Evolutionary conservation across 176 grass and related monocot genomes (phyloP), one percentile per base, ranked within the genome.

Genomic region (Triticum urartu): DNA sequence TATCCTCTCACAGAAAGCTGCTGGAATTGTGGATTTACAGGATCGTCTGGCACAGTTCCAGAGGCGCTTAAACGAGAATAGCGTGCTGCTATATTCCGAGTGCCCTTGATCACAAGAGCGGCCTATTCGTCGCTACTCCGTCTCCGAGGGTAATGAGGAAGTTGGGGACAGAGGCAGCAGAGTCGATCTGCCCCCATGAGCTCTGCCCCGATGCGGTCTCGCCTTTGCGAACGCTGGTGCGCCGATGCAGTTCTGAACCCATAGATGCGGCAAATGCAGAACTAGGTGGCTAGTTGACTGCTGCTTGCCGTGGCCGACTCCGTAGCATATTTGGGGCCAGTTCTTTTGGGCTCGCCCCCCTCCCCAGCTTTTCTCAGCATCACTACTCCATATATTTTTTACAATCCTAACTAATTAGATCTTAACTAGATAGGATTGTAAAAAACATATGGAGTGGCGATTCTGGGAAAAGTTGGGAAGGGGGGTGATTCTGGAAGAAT

Each of bases 1-100:
- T 21, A 91, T 99, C 86, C 87, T 99, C 11, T 97, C 97, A 6
- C 92, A 93, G 75, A 99, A 97, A 89, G 90, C 92, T 34, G 92
- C 94, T 64, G 87, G 92, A 81, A 99, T 99, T 42, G 77, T 91
- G 21, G 91, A 96, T 42, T 52, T 99, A 36, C 94, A 94, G 38
- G 81, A 89, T 76, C 89, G 92, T 61, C 66, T 99, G 22, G 81
- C 89, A 60, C 92, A 94, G 80, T 97, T 99, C 84, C 94, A 93
- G 90, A 87, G 83, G 86, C 92, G 78, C 72, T 79, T 99, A 90
- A 97, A 84, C 5, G 90, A 98, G 82, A 88, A 90, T 21, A 86
- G 85, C 25, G 90, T 99, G 76, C 89, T 97, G 74, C 77, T 94
- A 61, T 99, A 88, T 79, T 71, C 90, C 52, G 59, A 87, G 24